Percentiles rank a stretch among this genome's conserved stretches.
phyloP scores from a whole-genome alignment of 805 yeast genomes.

The Danielia reshetovae region DNA sequence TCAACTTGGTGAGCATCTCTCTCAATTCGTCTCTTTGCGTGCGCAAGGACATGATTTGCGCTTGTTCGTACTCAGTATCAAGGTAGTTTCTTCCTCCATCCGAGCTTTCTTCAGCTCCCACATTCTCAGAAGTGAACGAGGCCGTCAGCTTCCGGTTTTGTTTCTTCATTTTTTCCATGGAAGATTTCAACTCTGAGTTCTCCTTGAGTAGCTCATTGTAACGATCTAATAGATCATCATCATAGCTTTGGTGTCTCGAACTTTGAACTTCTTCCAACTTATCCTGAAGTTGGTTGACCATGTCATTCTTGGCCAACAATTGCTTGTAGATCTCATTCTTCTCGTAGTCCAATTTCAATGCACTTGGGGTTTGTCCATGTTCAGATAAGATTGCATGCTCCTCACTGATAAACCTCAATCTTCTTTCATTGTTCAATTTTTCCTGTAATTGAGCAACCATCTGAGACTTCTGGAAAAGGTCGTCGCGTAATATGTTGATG shows the following conservation, averaged over 20 bases:
- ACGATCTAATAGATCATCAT: conserved; percentile 33
- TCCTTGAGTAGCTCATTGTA: conserved; percentile 37
- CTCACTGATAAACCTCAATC: conserved; percentile 64
- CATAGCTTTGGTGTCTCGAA: conserved; percentile 22
- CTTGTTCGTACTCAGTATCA: conserved; percentile 11
- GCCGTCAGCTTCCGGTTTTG: conserved; percentile 1
- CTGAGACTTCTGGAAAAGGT: conserved; percentile 27
- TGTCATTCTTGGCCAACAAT: conserved; percentile 45
- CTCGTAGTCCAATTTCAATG: conserved; percentile 53
- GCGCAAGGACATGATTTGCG: conserved; percentile 12
- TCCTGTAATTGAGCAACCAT: conserved; percentile 51
- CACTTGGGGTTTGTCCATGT: conserved; percentile 48
- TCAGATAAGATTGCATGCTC: conserved; percentile 60
- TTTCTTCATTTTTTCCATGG: conserved; percentile 3
- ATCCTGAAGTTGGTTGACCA: conserved; percentile 43
- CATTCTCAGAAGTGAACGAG: no score
- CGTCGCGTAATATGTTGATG: conserved; percentile 11
- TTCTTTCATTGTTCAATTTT: conserved; percentile 59
- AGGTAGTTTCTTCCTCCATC: conserved; percentile 1
- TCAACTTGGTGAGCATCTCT: conserved; percentile 35
- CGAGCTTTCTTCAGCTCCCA: conserved; percentile 2
- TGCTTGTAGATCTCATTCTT: conserved; percentile 50
- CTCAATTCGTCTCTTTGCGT: conserved; percentile 40
- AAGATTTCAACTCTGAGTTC: conserved; percentile 37
- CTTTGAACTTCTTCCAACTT: conserved; percentile 36